Conservation (phyloP, 2,329 filamentous ascomycete species). For the Ophiostoma novo-ulmi region DNA sequence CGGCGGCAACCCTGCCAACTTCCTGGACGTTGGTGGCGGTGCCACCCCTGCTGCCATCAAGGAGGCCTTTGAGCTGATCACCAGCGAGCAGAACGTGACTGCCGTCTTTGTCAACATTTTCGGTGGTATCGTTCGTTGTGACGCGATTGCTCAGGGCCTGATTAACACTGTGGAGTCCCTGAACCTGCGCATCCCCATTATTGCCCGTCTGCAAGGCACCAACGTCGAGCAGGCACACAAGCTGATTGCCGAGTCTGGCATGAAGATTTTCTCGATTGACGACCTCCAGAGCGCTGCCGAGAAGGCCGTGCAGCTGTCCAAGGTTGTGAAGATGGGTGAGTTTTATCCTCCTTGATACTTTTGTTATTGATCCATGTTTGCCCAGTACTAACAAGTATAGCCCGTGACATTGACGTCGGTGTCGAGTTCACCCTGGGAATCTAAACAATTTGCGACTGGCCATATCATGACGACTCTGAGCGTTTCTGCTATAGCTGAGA, state of each 20-base stretch:
- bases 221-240: constrained; percentile 95
- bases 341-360: constrained; percentile 29
- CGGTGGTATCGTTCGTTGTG: constrained; percentile 95
- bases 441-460: constrained; percentile 42
- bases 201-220: constrained; percentile 94
- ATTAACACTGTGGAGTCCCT: constrained; percentile 92
- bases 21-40: constrained; percentile 96
- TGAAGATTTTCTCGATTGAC: constrained; percentile 99
- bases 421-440: constrained; percentile 94
- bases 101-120: constrained; percentile 99
- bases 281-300: constrained; percentile 95
- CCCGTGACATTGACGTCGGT: constrained; percentile 93
- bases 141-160: constrained; percentile 92
- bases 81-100: constrained; percentile 93
- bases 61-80: constrained; percentile 97
- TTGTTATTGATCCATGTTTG: not conserved
- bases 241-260: constrained; percentile 89
- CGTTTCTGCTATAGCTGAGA: not conserved
- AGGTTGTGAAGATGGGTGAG: constrained; percentile 96
- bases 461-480: not conserved
- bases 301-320: constrained; percentile 97
- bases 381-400: constrained; percentile 38
- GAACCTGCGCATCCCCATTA: constrained; percentile 94
- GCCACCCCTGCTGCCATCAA: constrained; percentile 95
- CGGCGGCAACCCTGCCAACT: constrained; percentile 92